Evolutionary conservation across 1,284 basidiomycete genomes (phyloP).

Genomic region (Cutaneotrichosporon sp.): DNA sequence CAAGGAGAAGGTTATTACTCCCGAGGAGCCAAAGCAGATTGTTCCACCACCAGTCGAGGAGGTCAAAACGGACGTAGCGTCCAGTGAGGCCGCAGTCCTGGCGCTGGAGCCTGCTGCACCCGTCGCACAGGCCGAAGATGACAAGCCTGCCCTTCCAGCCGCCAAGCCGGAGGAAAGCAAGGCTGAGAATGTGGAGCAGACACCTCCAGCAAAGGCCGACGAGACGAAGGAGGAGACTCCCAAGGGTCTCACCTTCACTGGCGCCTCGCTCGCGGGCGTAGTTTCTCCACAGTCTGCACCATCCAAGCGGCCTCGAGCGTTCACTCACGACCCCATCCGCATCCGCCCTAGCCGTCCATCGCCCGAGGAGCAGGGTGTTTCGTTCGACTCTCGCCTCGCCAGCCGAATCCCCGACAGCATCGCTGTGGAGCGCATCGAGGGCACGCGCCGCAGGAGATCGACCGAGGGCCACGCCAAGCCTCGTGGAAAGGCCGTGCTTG

Average conservation of each 20-base stretch:
- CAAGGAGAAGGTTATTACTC: not conserved
- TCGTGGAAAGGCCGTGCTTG: slow-evolving; percentile 21
- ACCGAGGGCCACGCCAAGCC: slow-evolving; percentile 14
- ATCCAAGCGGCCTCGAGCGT: not conserved
- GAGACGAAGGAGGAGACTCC: not conserved
- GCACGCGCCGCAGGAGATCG: slow-evolving; percentile 10
- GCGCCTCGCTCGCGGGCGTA: slow-evolving; percentile 8
- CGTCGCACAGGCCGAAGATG: not conserved
- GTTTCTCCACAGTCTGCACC: slow-evolving; percentile 3
- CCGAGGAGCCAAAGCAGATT: not conserved
- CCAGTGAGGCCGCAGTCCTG: not conserved
- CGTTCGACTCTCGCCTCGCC: slow-evolving; percentile 17
- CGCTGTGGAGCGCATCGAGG: slow-evolving; percentile 12
- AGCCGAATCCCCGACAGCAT: slow-evolving; percentile 15
- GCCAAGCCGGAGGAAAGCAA: not conserved
- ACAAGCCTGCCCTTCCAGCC: not conserved
- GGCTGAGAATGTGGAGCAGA: not conserved
- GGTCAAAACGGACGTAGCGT: not conserved
- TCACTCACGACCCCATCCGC: slow-evolving; percentile 5
- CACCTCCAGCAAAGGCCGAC: not conserved
- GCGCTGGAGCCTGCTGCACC: not conserved
- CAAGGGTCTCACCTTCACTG: slow-evolving; percentile 13
- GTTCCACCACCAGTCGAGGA: not conserved
- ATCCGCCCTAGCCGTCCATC: slow-evolving; percentile 20
- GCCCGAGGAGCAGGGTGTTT: slow-evolving; percentile 11